These are phyloP conservation scores for Geoglossum cookeanum DNA, from an alignment of 2,329 filamentous ascomycete genomes.

Conservation along the genomic window DNA sequence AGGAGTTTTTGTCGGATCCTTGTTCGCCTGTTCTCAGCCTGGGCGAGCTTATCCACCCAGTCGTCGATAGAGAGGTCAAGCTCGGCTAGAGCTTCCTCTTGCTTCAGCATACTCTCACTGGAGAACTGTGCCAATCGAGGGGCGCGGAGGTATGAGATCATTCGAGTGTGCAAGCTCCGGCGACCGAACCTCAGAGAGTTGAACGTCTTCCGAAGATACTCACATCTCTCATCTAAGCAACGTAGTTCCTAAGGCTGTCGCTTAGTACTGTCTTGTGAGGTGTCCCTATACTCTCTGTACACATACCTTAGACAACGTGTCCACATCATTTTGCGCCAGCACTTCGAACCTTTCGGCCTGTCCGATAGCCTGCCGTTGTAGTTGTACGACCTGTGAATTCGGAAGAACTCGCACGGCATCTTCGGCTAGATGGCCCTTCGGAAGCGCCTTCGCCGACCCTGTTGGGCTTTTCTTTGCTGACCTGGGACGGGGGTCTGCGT, in stretches of 20 bases:
- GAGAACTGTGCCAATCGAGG: slow-evolving; percentile 53
- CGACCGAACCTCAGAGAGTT: slow-evolving; percentile 55
- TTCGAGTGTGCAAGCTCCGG: slow-evolving; percentile 55
- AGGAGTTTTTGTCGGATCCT: slow-evolving; percentile 62
- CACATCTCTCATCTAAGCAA: slow-evolving; percentile 56
- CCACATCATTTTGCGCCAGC: slow-evolving; percentile 41
- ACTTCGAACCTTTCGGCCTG: slow-evolving; percentile 46
- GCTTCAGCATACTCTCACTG: slow-evolving; percentile 55
- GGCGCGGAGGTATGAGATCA: slow-evolving; percentile 58
- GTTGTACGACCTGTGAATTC: slow-evolving; percentile 27
- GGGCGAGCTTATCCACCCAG: slow-evolving; percentile 63
- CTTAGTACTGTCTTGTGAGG: neutral
- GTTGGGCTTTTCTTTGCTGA: slow-evolving; percentile 27
- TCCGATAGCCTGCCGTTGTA: slow-evolving; percentile 41
- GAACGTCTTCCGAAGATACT: slow-evolving; percentile 61
- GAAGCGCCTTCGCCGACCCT: slow-evolving; percentile 41
- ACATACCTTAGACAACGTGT: slow-evolving; percentile 36
- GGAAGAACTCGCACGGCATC: slow-evolving; percentile 33
- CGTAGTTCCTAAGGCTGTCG: slow-evolving; percentile 41
- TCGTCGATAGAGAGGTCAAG: slow-evolving; percentile 63
- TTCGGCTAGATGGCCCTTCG: slow-evolving; percentile 34
- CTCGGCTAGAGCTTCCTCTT: slow-evolving; percentile 61
- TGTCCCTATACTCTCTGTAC: neutral
- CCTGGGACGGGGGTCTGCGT: slow-evolving; percentile 20
- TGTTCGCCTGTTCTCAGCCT: slow-evolving; percentile 57